phyloP scores from a whole-genome alignment of 2,329 filamentous ascomycete species.

The Talaromyces rugulosus region DNA sequence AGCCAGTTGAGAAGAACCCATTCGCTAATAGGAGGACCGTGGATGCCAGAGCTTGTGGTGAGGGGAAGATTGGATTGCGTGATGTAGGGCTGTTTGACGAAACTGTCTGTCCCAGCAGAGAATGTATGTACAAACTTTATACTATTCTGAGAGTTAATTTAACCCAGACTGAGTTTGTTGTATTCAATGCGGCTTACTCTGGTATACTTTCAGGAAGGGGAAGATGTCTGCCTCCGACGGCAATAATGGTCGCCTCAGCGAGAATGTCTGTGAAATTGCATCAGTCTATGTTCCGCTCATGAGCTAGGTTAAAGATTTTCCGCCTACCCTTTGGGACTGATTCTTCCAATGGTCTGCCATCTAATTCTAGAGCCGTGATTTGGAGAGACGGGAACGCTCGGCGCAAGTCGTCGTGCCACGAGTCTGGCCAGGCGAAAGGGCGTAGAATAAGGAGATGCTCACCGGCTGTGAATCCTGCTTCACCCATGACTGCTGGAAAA shows the following conservation, averaged over 20 bases:
- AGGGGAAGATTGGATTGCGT: conserved; percentile 50
- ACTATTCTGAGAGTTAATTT: conserved; percentile 17
- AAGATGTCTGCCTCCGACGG: conserved; percentile 1
- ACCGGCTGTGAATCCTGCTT: neutral
- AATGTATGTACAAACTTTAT: conserved; percentile 53
- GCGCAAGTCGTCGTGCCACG: conserved; percentile 9
- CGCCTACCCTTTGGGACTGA: conserved; percentile 5
- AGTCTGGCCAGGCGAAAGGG: conserved; percentile 2
- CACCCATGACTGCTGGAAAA: neutral
- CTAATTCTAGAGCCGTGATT: conserved; percentile 2
- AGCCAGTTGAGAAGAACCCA: conserved; percentile 63
- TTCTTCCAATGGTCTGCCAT: conserved; percentile 8
- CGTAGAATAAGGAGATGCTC: conserved; percentile 9
- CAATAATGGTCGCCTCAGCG: conserved; percentile 7
- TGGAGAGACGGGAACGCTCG: conserved; percentile 4
- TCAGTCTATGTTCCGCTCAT: neutral
- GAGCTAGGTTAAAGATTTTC: neutral
- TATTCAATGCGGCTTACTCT: neutral
- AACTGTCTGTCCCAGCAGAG: conserved; percentile 55
- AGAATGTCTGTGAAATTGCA: neutral
- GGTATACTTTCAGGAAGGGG: conserved; percentile 11
- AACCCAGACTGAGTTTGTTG: neutral
- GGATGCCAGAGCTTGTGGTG: conserved; percentile 53
- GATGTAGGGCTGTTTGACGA: conserved; percentile 51
- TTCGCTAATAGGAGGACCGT: conserved; percentile 63